Conservation (phyloP, 257 asterid genomes). For the Gentiana macrophylla region DNA sequence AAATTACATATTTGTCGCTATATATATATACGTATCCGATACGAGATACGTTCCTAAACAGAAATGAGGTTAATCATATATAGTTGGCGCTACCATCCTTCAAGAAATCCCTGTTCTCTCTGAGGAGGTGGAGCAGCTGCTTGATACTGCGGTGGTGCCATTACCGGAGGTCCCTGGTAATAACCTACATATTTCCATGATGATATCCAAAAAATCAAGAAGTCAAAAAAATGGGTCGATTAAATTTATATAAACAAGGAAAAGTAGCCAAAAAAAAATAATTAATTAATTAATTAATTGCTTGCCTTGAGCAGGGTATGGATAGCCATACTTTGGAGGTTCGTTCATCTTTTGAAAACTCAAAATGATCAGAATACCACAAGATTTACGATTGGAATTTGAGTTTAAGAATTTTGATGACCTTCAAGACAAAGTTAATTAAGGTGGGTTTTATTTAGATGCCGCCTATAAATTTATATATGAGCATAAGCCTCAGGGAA, state of each 20-base stretch:
- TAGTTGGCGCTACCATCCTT: constrained; percentile 42
- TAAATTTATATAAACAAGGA: not conserved
- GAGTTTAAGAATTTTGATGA: too few species aligned
- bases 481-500: too few species aligned
- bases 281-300: too few species aligned
- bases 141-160: constrained; percentile 62
- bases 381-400: too few species aligned
- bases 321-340: not conserved
- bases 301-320: not conserved
- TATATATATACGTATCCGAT: too few species aligned
- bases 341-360: not conserved
- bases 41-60: not conserved
- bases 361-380: not conserved
- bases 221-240: not conserved
- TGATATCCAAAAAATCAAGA: not conserved
- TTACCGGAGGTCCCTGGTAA: constrained; percentile 70
- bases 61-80: not conserved
- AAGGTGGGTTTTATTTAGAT: too few species aligned
- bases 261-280: not conserved
- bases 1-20: too few species aligned
- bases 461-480: too few species aligned
- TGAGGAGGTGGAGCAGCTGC: constrained; percentile 51
- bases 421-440: too few species aligned
- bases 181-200: constrained; percentile 30
- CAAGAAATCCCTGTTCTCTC: constrained; percentile 33